Evolutionary conservation across 495 filamentous ascomycete species (phyloP).

Genomic region (Penicillium crystallinum): DNA sequence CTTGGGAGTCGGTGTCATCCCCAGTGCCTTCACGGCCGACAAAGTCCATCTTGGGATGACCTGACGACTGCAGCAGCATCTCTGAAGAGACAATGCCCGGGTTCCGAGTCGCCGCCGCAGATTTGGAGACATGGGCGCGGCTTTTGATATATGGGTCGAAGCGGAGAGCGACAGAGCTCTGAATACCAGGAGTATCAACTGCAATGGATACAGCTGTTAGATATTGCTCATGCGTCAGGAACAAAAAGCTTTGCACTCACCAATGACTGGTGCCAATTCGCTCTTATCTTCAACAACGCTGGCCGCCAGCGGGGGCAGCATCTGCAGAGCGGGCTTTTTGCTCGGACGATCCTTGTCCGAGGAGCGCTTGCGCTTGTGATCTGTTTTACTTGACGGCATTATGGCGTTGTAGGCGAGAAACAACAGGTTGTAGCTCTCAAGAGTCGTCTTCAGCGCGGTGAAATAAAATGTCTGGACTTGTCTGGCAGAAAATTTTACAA

Average conservation of each 20-base stretch:
- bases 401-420: constrained; percentile 10
- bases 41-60: constrained; percentile 76
- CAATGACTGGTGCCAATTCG: constrained; percentile 58
- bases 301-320: constrained; percentile 45
- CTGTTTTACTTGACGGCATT: constrained; percentile 50
- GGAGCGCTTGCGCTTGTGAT: constrained; percentile 70
- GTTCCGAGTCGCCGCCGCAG: constrained; percentile 36
- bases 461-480: constrained; percentile 25
- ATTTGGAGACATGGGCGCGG: constrained; percentile 35
- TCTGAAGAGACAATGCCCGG: constrained; percentile 46
- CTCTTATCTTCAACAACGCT: constrained; percentile 54
- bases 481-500: constrained; percentile 28
- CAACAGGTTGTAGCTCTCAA: constrained; percentile 4
- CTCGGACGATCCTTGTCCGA: constrained; percentile 51
- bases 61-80: constrained; percentile 72
- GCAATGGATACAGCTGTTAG: constrained; percentile 7
- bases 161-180: constrained; percentile 47
- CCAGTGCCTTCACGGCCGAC: constrained; percentile 64
- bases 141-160: constrained; percentile 61
- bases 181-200: constrained; percentile 68
- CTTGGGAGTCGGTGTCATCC: constrained; percentile 54
- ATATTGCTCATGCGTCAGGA: neutral
- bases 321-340: constrained; percentile 58
- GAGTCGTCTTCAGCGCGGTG: constrained; percentile 10
- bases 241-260: constrained; percentile 9